Evolutionary conservation across 1,139 yeast genomes (phyloP).

Genomic region (Suhomyces ambrosiae): DNA sequence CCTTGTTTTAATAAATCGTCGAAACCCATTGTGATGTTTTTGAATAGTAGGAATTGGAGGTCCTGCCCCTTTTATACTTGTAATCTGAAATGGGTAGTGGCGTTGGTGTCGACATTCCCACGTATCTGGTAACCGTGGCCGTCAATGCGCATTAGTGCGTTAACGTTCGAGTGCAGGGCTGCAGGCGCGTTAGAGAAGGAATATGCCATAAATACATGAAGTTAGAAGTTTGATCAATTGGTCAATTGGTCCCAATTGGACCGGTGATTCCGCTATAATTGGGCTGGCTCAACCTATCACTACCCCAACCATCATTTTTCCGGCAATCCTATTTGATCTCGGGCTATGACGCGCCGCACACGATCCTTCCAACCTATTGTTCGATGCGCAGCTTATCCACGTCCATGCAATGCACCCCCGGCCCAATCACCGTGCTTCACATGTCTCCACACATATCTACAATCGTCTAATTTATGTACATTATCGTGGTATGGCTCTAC

Average conservation of each 20-base stretch:
- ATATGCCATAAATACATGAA: too few species aligned
- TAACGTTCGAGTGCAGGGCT: slow-evolving; percentile 4
- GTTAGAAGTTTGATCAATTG: too few species aligned
- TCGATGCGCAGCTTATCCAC: not conserved
- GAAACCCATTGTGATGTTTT: slow-evolving; percentile 24
- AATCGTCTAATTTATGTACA: slow-evolving; percentile 2
- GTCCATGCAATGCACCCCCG: not conserved
- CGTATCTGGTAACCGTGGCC: slow-evolving; percentile 1
- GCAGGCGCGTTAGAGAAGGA: not conserved
- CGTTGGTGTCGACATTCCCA: not conserved
- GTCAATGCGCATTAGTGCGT: slow-evolving; percentile 3
- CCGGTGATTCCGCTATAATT: too few species aligned
- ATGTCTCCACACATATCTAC: not conserved
- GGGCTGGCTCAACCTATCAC: too few species aligned
- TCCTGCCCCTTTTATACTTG: slow-evolving; percentile 13
- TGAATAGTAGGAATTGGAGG: not conserved
- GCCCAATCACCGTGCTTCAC: not conserved
- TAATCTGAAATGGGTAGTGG: slow-evolving; percentile 1
- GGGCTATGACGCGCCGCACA: too few species aligned
- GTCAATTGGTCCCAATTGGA: too few species aligned
- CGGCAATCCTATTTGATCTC: too few species aligned
- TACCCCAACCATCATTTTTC: too few species aligned
- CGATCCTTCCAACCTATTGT: too few species aligned
- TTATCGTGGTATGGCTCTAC: too few species aligned
- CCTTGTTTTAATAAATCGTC: slow-evolving; percentile 33